These are phyloP conservation scores for Chenopodium formosanum DNA, from an alignment of 148 eudicot genomes.

Conservation along the genomic window DNA sequence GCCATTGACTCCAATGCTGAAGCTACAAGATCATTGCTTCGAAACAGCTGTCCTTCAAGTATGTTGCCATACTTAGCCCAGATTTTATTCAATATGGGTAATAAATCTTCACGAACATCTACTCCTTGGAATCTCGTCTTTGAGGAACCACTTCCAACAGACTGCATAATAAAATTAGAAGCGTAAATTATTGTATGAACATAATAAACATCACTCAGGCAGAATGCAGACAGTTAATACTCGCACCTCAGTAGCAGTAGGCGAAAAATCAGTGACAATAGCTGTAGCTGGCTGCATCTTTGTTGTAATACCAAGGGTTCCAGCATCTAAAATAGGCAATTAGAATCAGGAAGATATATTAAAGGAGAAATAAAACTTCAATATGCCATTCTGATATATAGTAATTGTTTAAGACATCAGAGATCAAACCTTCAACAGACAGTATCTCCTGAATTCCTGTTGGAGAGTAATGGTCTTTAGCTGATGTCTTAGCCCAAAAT, in stretches of 20 bases:
- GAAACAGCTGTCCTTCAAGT: not conserved
- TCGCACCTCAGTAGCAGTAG: not conserved
- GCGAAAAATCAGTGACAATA: not conserved
- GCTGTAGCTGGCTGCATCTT: not conserved
- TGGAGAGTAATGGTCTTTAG: not conserved
- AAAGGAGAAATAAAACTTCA: not conserved
- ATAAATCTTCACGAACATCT: not conserved
- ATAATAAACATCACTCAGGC: not conserved
- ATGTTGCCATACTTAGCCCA: conserved; percentile 24
- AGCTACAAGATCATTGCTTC: conserved; percentile 3
- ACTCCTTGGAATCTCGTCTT: conserved; percentile 7
- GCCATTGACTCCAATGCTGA: conserved; percentile 11
- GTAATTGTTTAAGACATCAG: not conserved
- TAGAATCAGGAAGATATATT: not conserved
- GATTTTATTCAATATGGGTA: conserved; percentile 17
- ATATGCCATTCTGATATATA: not conserved
- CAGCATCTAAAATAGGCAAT: not conserved
- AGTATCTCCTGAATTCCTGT: not conserved
- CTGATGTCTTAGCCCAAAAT: not conserved
- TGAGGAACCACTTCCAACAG: not conserved
- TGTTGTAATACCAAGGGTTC: not conserved
- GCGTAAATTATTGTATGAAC: not conserved
- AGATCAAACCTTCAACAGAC: not conserved
- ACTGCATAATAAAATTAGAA: not conserved
- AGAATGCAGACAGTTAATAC: not conserved